Evolutionary conservation across 75 land plant species (phyloP).

Genomic region (Cryptomeria japonica): DNA sequence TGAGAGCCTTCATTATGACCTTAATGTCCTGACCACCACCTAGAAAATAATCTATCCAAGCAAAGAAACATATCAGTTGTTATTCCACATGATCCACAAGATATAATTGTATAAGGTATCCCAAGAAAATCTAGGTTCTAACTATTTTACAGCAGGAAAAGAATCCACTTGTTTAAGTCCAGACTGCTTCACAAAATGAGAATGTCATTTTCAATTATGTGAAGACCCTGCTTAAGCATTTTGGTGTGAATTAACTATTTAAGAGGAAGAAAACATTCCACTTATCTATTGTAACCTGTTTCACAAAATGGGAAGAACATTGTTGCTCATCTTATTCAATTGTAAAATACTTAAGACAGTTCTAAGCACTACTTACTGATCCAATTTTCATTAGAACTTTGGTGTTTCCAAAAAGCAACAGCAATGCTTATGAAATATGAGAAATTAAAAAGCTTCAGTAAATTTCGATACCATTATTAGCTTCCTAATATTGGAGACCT

Average conservation of each 20-base stretch:
- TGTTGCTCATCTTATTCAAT: neutral
- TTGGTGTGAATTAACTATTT: too few relatives aligned
- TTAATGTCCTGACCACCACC: neutral
- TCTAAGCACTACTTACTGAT: neutral
- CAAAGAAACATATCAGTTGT: neutral
- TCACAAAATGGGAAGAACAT: neutral
- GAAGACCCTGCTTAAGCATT: neutral
- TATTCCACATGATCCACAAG: neutral
- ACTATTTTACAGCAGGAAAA: neutral
- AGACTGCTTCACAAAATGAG: neutral
- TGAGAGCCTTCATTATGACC: constrained; percentile 86
- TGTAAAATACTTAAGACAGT: neutral
- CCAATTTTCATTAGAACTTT: neutral
- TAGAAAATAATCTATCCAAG: neutral
- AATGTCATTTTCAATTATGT: neutral
- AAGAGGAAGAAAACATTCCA: neutral
- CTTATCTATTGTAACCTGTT: neutral
- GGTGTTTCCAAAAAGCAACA: neutral
- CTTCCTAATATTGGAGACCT: neutral
- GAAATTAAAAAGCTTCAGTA: neutral
- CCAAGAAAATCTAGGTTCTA: neutral
- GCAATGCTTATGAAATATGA: neutral
- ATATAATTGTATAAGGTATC: neutral
- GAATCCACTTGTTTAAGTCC: neutral
- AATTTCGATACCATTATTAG: neutral